Base-by-base conservation (phyloP, 2,329 filamentous ascomycete genomes). In the Chaetoscypha palmicola region DNA sequence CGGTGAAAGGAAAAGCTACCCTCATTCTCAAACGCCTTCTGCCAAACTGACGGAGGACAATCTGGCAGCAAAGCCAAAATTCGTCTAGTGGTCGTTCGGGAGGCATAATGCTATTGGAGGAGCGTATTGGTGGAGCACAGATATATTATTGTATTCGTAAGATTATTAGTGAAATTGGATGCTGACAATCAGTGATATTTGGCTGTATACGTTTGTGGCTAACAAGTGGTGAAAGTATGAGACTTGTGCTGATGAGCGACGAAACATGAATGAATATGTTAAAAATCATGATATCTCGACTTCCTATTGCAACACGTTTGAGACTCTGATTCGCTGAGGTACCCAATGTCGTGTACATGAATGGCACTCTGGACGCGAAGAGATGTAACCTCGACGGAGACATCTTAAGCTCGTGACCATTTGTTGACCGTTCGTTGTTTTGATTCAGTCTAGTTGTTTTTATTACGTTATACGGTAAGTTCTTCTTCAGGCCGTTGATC, bases 51-150 rank as follows among this genome's bases (percentile, higher is more conserved):
- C n/a, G 21, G 5, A 23, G 20, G 3, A 38, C 22, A 12, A 47
- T 20, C 14, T 24, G 21, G 26, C 53, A 55, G 28, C 53, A 55
- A 11, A 54, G 44, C 53, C 53, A 55, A 41, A 55, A 54, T 5
- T 49, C 46, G 21, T 53, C 47, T 8, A 49, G 51, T 19, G 35
- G 36, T 17, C 41, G 14, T 20, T 30, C 40, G 22, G 16, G 24
- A 39, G 43, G 28, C 35, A 38, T 44, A n/a, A n/a, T n/a, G n/a
- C n/a, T n/a, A n/a, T n/a, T n/a, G n/a, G n/a, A n/a, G n/a, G n/a
- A n/a, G n/a, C n/a, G n/a, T n/a, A 9, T 42, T 35, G 14, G 9
- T 9, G 5, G 17, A 23, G 11, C 23, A 12, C 11, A 16, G 35
- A 3, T 8, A 8, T 10, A 9, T 9, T n/a, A 11, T 17, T 37